Percentiles rank a stretch among this genome's conserved stretches.
phyloP scores from a whole-genome alignment of 2,329 filamentous ascomycete species.

The Knufia petricola region DNA sequence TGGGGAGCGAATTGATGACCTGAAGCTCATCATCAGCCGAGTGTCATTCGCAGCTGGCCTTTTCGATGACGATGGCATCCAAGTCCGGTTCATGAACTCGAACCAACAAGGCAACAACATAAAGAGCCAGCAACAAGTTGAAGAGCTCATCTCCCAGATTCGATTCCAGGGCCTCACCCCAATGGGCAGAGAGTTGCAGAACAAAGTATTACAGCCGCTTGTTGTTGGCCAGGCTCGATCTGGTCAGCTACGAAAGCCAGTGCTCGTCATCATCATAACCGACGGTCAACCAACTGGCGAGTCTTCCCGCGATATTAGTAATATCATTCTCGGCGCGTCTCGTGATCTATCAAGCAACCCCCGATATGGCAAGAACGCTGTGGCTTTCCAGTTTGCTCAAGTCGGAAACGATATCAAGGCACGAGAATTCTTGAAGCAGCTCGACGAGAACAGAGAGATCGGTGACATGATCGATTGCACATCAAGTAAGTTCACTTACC shows the following conservation, averaged over 20 bases:
- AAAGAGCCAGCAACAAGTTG: conserved; percentile 47
- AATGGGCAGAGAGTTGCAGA: conserved; percentile 52
- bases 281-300: conserved; percentile 59
- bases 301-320: conserved; percentile 45
- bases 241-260: conserved; percentile 50
- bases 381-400: conserved; percentile 60
- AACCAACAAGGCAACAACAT: conserved; percentile 45
- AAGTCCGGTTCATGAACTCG: conserved; percentile 61
- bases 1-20: conserved; percentile 56
- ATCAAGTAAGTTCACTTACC: conserved; percentile 50
- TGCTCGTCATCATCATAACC: conserved; percentile 56
- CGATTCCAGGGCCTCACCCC: conserved; percentile 58
- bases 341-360: conserved; percentile 40
- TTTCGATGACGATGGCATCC: conserved; percentile 61
- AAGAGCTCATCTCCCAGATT: conserved; percentile 47
- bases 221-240: conserved; percentile 44
- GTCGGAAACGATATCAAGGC: conserved; percentile 58
- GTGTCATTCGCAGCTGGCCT: conserved; percentile 56
- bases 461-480: conserved; percentile 58
- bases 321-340: conserved; percentile 48
- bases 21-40: conserved; percentile 54
- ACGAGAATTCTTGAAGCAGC: conserved; percentile 51
- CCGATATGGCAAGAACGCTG: conserved; percentile 47
- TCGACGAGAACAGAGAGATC: conserved; percentile 55
- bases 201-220: conserved; percentile 55